phyloP scores from a whole-genome alignment of 1,284 basidiomycete genomes.

The Leccinum huronense region DNA sequence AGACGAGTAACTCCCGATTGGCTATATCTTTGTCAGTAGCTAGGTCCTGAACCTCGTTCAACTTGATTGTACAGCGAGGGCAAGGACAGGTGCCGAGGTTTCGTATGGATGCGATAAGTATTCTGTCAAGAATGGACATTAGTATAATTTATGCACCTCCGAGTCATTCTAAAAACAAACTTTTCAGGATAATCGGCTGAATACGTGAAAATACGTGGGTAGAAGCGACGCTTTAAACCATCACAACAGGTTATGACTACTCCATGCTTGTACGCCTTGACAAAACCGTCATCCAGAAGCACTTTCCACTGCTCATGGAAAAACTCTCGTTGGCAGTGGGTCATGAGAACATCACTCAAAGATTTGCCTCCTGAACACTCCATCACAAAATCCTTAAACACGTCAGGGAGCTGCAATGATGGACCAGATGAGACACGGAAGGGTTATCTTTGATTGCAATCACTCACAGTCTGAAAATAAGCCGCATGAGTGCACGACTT shows the following conservation, averaged over 20 bases:
- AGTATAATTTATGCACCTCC: background rate
- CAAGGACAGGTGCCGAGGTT: constrained; percentile 34
- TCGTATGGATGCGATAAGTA: constrained; percentile 30
- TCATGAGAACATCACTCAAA: constrained; percentile 8
- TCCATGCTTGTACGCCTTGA: constrained; percentile 24
- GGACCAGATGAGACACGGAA: background rate
- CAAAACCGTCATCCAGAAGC: constrained; percentile 3
- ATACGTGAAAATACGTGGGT: constrained; percentile 27
- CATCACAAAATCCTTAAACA: constrained; percentile 14
- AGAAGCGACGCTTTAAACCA: constrained; percentile 21
- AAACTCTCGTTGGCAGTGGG: constrained; percentile 24
- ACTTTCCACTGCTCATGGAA: constrained; percentile 24
- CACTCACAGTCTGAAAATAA: constrained; percentile 2
- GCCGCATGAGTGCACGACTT: background rate
- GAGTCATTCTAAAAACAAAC: constrained; percentile 13
- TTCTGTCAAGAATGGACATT: constrained; percentile 17
- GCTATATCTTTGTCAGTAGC: background rate
- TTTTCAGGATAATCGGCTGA: constrained; percentile 35
- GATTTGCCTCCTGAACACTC: background rate
- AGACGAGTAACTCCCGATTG: background rate
- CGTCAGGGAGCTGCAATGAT: constrained; percentile 3
- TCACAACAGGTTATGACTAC: constrained; percentile 21
- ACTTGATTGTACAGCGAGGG: constrained; percentile 28
- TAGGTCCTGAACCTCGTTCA: background rate
- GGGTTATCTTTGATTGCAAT: background rate